These are phyloP conservation scores for Carpinus viminea DNA, from an alignment of 306 rosid genomes.

Conservation along the genomic window DNA sequence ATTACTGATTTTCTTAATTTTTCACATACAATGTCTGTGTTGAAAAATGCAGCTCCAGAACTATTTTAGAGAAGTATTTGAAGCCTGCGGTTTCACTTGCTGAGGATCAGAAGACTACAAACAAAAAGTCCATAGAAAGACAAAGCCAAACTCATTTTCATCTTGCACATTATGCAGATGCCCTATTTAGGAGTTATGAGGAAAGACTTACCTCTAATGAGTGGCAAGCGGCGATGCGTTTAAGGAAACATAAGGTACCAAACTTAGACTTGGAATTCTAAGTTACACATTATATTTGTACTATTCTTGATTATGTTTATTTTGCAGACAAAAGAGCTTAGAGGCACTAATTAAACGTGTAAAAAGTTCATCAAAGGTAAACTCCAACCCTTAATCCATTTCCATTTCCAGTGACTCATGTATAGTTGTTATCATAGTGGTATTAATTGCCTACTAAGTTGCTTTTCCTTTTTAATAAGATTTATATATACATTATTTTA, in stretches of 20 bases:
- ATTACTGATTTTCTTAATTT: conserved; percentile 8
- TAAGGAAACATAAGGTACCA: conserved; percentile 87
- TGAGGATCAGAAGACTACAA: conserved; percentile 53
- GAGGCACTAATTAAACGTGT: conserved; percentile 75
- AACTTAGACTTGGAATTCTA: conserved; percentile 13
- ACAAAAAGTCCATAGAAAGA: conserved; percentile 56
- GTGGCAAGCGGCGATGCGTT: conserved; percentile 91
- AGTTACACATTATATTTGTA: conserved; percentile 19
- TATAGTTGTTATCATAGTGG: conserved; percentile 10
- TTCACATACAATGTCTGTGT: background rate
- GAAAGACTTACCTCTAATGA: conserved; percentile 85
- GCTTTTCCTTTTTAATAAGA: background rate
- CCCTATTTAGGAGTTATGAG: conserved; percentile 82
- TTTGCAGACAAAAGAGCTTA: conserved; percentile 71
- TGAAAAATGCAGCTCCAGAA: conserved; percentile 77
- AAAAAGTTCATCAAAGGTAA: conserved; percentile 76
- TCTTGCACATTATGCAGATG: conserved; percentile 95
- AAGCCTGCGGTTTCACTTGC: conserved; percentile 86
- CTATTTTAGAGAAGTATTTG: conserved; percentile 87
- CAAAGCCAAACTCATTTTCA: conserved; percentile 79
- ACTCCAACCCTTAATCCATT: conserved; percentile 3
- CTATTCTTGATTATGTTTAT: conserved; percentile 16
- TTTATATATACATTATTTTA: conserved; percentile 27
- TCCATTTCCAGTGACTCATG: conserved; percentile 14
- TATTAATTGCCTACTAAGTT: conserved; percentile 7